Evolutionary conservation across 192 early-diverging fungal genomes (phyloP).

Genomic region (Helicostylum pulchrum): DNA sequence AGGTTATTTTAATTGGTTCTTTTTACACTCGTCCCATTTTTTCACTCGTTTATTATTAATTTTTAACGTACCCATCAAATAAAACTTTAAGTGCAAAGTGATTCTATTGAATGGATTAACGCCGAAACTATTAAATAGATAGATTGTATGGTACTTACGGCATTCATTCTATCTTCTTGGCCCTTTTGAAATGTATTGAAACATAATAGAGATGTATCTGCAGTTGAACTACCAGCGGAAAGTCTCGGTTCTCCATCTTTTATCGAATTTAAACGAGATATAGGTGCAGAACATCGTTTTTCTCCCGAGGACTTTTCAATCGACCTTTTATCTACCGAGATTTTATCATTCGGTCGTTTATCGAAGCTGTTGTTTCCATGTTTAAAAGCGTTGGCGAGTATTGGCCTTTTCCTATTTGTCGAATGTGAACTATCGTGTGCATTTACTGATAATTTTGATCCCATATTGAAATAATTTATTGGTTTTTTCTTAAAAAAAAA

Average conservation of each 20-base stretch:
- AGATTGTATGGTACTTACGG: neutral
- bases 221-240: neutral
- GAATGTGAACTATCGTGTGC: no score
- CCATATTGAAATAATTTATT: neutral
- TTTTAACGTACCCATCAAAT: neutral
- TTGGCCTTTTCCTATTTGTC: no score
- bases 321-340: no score
- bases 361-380: no score
- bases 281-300: no score
- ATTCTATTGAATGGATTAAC: neutral
- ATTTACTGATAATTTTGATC: neutral
- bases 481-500: no score
- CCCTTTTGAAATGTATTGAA: conserved; percentile 5
- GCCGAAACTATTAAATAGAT: neutral
- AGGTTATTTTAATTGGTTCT: neutral
- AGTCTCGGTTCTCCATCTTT: neutral
- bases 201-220: neutral
- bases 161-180: conserved; percentile 14
- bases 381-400: no score
- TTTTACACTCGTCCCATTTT: neutral
- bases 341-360: no score
- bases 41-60: neutral
- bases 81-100: conserved; percentile 10
- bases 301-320: no score
- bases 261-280: neutral